Base-by-base conservation (phyloP, 169 alveolate genomes). In the Pseudocohnilembus persalinus region DNA sequence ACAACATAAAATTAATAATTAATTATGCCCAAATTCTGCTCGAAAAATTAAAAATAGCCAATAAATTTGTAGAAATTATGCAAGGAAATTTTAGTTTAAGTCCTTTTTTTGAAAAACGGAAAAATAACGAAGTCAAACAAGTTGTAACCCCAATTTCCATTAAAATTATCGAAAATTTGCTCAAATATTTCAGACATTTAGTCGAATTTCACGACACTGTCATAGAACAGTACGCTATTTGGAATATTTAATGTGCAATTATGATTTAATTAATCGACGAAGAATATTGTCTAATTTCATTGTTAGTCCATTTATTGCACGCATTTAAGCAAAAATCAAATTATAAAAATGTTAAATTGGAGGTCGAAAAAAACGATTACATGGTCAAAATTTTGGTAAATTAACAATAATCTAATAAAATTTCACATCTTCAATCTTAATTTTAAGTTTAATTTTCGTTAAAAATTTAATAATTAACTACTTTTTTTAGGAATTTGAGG, bases 261-360 rank as follows among this genome's bases (percentile, higher is more conserved):
- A 74, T 82, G 1, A 74, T 86, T 31, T 31, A 74, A 29, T 63
- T 86, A 77, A 77, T 86, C 0, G 90, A 86, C 75, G 90, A 86
- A 81, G 74, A 74, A 15, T 86, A 86, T 33, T 81, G 84, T 31
- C 72, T 79, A n/a, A 31, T 86, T 28, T 31, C 82, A 15, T 72
- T 86, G 83, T 73, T 82, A 11, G 63, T 81, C 0, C 90, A 86
- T 76, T 34, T 86, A 29, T 80, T 78, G 83, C n/a, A 74, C 73
- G 74, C 86, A 26, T 83, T 86, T 16, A 86, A 86, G 80, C 49
- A 80, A 64, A 77, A 85, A 15, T 31, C 82, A 6, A 81, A 86
- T 65, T 79, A 28, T 64, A 73, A 32, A 4, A 74, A 33, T 31
- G 75, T 74, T 32, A 32, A 81, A 74, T 49, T 65, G 24, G 87